These are phyloP conservation scores for Leccinum ochraceum DNA, from an alignment of 768 basidiomycete genomes.

Conservation along the genomic window DNA sequence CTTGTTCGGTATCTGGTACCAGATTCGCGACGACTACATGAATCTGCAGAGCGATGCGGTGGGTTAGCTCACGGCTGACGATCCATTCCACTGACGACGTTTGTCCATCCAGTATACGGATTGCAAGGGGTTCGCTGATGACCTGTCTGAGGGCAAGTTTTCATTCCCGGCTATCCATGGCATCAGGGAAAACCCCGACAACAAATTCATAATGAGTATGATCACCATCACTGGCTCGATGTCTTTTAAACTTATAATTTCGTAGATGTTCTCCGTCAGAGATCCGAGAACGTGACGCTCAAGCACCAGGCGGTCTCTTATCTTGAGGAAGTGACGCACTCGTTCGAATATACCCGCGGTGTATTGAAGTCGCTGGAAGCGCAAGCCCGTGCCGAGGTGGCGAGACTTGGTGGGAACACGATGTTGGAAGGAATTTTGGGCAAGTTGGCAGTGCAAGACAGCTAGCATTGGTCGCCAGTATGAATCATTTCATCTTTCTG, in stretches of 20 bases:
- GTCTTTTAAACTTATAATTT: neutral
- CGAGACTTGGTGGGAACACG: constrained; percentile 73
- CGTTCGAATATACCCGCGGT: constrained; percentile 81
- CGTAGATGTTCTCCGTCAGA: constrained; percentile 88
- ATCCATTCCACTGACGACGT: neutral
- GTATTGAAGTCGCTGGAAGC: constrained; percentile 67
- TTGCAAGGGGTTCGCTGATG: constrained; percentile 90
- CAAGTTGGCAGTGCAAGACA: constrained; percentile 38
- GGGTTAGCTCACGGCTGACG: neutral
- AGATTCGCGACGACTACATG: constrained; percentile 60
- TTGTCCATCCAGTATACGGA: constrained; percentile 61
- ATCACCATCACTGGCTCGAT: constrained; percentile 10
- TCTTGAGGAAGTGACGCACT: constrained; percentile 71
- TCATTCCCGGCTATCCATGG: constrained; percentile 94
- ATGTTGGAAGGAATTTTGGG: constrained; percentile 60
- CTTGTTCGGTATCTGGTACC: constrained; percentile 57
- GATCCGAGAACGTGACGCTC: constrained; percentile 76
- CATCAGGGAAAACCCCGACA: constrained; percentile 73
- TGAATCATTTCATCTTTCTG: constrained; percentile 11
- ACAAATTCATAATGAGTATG: constrained; percentile 83
- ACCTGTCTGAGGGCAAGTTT: constrained; percentile 96
- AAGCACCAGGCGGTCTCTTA: constrained; percentile 82
- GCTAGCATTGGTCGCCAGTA: neutral
- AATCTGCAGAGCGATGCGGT: constrained; percentile 30
- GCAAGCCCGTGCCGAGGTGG: constrained; percentile 72